These are phyloP conservation scores for Verbena officinalis DNA, from an alignment of 257 asterid species.

Conservation along the genomic window DNA sequence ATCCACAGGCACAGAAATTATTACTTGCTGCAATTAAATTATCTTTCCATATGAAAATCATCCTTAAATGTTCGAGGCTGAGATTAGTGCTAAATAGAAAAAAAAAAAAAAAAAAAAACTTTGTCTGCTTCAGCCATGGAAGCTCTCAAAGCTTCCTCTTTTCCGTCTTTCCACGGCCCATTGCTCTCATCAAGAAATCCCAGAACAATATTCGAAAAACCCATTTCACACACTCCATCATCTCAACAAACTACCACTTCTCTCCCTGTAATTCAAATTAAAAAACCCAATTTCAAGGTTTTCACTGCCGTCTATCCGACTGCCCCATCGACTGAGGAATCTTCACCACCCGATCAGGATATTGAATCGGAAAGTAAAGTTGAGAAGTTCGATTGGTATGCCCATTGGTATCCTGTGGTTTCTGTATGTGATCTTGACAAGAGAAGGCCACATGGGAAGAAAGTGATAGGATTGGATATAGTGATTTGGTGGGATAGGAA, in stretches of 20 bases:
- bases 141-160: slow-evolving; percentile 52
- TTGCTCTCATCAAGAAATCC: slow-evolving; percentile 22
- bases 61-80: neutral
- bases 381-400: slow-evolving; percentile 79
- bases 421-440: slow-evolving; percentile 80
- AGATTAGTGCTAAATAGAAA: too few relatives aligned
- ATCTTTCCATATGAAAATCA: slow-evolving; percentile 3
- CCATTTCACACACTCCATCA: slow-evolving; percentile 25
- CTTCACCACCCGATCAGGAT: slow-evolving; percentile 36
- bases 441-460: slow-evolving; percentile 83
- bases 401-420: slow-evolving; percentile 86
- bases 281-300: slow-evolving; percentile 42
- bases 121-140: slow-evolving; percentile 53
- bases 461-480: slow-evolving; percentile 69
- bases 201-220: slow-evolving; percentile 20
- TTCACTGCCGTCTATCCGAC: slow-evolving; percentile 51
- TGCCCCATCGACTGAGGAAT: slow-evolving; percentile 33
- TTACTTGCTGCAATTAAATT: slow-evolving; percentile 5
- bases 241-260: slow-evolving; percentile 20
- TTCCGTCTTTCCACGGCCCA: slow-evolving; percentile 33
- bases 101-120: too few relatives aligned
- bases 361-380: slow-evolving; percentile 27
- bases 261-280: slow-evolving; percentile 27
- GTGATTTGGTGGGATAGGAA: slow-evolving; percentile 87
- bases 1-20: slow-evolving; percentile 13